A percentile compares a stretch with the other conserved stretches of the same genome.
Evolutionary conservation across 768 basidiomycete species (phyloP).

Genomic region (Boletus vinaceobasis): DNA sequence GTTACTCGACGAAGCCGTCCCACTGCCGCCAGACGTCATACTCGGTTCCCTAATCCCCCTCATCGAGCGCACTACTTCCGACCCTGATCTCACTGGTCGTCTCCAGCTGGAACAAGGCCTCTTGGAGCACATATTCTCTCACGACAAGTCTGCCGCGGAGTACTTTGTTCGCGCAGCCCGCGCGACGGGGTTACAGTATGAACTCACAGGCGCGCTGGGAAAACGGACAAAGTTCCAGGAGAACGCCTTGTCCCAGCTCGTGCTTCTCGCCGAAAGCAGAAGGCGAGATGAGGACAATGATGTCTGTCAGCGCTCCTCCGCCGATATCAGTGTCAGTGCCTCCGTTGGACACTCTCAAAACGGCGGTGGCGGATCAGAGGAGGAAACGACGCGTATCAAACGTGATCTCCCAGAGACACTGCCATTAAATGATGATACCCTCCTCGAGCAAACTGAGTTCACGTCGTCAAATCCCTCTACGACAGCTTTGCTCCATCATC

Average conservation of each 20-base stretch:
- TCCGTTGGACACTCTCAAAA: slow-evolving; percentile 2
- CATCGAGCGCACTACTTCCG: slow-evolving; percentile 36
- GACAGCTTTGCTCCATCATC: slow-evolving; percentile 53
- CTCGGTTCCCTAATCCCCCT: slow-evolving; percentile 43
- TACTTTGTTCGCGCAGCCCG: slow-evolving; percentile 75
- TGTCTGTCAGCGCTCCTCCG: slow-evolving; percentile 6
- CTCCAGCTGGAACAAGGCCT: slow-evolving; percentile 76
- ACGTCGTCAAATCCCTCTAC: slow-evolving; percentile 64
- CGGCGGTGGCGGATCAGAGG: neutral
- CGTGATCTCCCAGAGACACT: slow-evolving; percentile 70
- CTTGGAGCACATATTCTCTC: slow-evolving; percentile 68
- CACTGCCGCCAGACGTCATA: slow-evolving; percentile 44
- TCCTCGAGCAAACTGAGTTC: slow-evolving; percentile 91
- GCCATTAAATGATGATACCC: slow-evolving; percentile 89
- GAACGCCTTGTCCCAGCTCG: slow-evolving; percentile 80
- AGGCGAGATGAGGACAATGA: slow-evolving; percentile 32
- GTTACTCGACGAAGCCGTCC: slow-evolving; percentile 75
- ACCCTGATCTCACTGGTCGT: slow-evolving; percentile 65
- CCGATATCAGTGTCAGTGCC: neutral
- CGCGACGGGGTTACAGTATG: slow-evolving; percentile 78
- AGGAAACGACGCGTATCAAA: neutral
- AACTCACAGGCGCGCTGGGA: slow-evolving; percentile 89
- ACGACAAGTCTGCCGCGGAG: slow-evolving; percentile 76
- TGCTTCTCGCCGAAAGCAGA: slow-evolving; percentile 88
- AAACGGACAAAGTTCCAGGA: slow-evolving; percentile 94